Conservation (phyloP, 2,329 filamentous ascomycete species). For the Talaromyces marneffei region DNA sequence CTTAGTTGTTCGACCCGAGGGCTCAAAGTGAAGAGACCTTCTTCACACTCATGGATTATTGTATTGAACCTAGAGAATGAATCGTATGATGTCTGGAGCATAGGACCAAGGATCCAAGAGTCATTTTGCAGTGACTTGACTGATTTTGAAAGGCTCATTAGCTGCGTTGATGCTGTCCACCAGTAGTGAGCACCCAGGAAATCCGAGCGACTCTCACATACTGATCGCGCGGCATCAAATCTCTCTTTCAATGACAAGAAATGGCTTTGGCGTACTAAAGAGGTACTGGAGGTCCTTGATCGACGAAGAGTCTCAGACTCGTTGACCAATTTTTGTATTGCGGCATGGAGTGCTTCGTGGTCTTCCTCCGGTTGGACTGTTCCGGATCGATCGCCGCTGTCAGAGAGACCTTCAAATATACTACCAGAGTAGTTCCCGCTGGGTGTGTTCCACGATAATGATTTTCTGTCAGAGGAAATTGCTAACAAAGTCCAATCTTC, state of each 20-base stretch:
- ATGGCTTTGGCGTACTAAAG: constrained; percentile 7
- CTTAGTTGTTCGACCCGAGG: constrained; percentile 76
- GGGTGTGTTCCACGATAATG: constrained; percentile 60
- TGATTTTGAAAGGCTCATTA: constrained; percentile 58
- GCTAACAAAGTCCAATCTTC: constrained; percentile 81
- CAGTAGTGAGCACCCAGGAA: constrained; percentile 80
- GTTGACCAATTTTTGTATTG: constrained; percentile 72
- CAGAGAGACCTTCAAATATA: constrained; percentile 54
- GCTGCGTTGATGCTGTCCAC: constrained; percentile 72
- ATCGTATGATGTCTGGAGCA: constrained; percentile 52
- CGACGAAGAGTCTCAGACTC: constrained; percentile 74
- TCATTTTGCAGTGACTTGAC: constrained; percentile 47
- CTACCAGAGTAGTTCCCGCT: constrained; percentile 57
- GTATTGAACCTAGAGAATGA: constrained; percentile 28
- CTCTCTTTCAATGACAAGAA: constrained; percentile 29
- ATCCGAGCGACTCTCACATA: constrained; percentile 72
- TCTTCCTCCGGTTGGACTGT: constrained; percentile 64
- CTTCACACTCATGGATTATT: constrained; percentile 34
- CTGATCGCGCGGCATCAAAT: constrained; percentile 63
- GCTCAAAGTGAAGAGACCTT: constrained; percentile 68
- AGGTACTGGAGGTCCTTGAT: constrained; percentile 18
- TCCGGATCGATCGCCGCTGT: constrained; percentile 31
- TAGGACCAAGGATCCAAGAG: constrained; percentile 68
- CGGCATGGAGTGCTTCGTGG: constrained; percentile 73
- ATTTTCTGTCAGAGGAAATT: constrained; percentile 65